These are phyloP conservation scores for Diplocarpon rosae DNA, from an alignment of 2,329 filamentous ascomycete species.

Conservation along the genomic window DNA sequence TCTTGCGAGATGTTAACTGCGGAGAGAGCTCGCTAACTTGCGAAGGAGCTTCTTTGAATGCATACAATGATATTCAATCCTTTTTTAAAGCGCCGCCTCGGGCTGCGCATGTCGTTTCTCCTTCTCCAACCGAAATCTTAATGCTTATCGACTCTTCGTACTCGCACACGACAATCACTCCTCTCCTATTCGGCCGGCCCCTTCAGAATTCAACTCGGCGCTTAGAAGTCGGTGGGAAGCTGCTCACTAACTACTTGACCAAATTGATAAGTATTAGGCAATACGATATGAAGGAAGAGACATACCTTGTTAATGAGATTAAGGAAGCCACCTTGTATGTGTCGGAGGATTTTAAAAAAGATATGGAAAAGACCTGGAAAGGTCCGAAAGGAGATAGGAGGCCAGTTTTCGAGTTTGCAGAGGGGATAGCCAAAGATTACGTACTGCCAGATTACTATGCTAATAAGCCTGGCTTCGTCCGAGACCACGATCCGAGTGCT, in stretches of 20 bases:
- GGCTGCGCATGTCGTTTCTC: constrained; percentile 30
- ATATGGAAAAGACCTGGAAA: constrained; percentile 80
- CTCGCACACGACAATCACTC: constrained; percentile 84
- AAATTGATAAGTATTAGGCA: constrained; percentile 82
- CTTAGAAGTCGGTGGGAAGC: constrained; percentile 84
- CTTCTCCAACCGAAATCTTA: constrained; percentile 63
- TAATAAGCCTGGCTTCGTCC: constrained; percentile 52
- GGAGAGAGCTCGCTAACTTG: neutral
- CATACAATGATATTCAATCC: constrained; percentile 66
- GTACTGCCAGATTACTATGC: constrained; percentile 72
- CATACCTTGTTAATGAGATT: constrained; percentile 88
- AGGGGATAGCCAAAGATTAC: constrained; percentile 73
- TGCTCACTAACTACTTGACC: constrained; percentile 86
- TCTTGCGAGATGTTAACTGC: constrained; percentile 14
- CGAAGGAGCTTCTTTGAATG: constrained; percentile 62
- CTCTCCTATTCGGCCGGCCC: constrained; percentile 69
- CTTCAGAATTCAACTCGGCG: constrained; percentile 73
- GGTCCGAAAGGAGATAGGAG: constrained; percentile 52
- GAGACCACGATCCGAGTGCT: constrained; percentile 65
- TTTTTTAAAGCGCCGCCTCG: constrained; percentile 52
- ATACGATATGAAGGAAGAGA: constrained; percentile 92
- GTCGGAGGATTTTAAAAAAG: constrained; percentile 60
- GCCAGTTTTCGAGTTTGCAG: constrained; percentile 34
- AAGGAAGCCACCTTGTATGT: constrained; percentile 87
- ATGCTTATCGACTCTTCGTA: constrained; percentile 87